Evolutionary conservation across 345 rosid genomes (phyloP).

Genomic region (Combretum micranthum): DNA sequence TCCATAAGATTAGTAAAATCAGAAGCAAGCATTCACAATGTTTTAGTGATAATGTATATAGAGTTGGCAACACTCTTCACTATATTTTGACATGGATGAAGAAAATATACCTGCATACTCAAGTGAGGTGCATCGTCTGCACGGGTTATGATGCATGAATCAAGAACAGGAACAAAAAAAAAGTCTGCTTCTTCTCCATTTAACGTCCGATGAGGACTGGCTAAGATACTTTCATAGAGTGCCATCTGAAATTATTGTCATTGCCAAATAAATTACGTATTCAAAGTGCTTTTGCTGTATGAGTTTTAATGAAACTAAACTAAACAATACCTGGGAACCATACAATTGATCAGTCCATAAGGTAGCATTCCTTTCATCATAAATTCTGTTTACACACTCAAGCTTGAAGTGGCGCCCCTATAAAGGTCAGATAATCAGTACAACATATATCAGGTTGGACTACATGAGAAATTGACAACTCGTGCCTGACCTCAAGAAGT

Average conservation of each 20-base stretch:
- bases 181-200: conserved; percentile 95
- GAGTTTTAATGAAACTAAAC: no score
- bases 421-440: conserved; percentile 18
- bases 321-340: conserved; percentile 70
- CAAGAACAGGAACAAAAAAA: conserved; percentile 98
- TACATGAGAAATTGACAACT: conserved; percentile 6
- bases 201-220: conserved; percentile 72
- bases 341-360: conserved; percentile 83
- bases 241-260: conserved; percentile 58
- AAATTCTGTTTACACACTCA: conserved; percentile 84
- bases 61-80: no score
- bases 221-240: conserved; percentile 81
- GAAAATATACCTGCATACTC: conserved; percentile 50
- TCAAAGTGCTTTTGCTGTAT: background rate
- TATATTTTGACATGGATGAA: background rate
- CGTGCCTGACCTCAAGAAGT: conserved; percentile 74
- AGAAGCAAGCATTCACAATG: no score
- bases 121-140: conserved; percentile 93
- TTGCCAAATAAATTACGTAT: background rate
- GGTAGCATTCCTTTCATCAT: conserved; percentile 72
- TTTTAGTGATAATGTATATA: no score
- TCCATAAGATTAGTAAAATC: no score
- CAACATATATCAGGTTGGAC: conserved; percentile 10
- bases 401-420: conserved; percentile 91
- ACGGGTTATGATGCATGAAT: conserved; percentile 88